Evolutionary conservation across 495 filamentous ascomycete species (phyloP), one percentile per base, ranked within the genome.

Genomic region (Choiromyces venosus): DNA sequence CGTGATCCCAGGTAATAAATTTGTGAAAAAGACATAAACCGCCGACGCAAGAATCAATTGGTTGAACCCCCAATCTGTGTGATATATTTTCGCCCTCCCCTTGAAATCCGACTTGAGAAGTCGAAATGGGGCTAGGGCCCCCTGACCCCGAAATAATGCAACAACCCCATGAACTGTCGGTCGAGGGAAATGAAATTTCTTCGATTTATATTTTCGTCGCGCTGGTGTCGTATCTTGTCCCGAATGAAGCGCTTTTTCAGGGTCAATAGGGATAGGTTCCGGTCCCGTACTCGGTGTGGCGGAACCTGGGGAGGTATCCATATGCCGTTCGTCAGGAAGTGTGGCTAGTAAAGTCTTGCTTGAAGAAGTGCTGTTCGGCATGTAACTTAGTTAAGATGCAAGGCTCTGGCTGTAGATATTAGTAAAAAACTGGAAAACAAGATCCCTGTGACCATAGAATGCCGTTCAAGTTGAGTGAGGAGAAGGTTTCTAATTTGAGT

Each of bases 1-100:
- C 0, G 90, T 91, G 76, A 92, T 91, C 3, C 90, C 89, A 0
- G 90, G 90, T 6, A 92, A 83, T 0, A 92, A 83, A 81, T 92
- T 92, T 21, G 89, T 91, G 74, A 92, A 92, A 81, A 91, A 92
- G 35, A 92, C 86, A 82, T 90, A 91, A 25, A 92, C 88, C 2
- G 90, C 89, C 65, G 87, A 89, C 16, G 90, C 90, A 74, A 92
- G 84, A 16, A 92, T 83, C 69, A 91, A 82, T 76, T 92, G 90
- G 76, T 92, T 92, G 83, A 92, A 92, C 19, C 85, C 76, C 89
- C 90, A 92, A 81, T 92, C 90, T 2, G 88, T 91, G 2, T 85
- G 69, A 82, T 88, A 92, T 29, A 74, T 37, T 75, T 88, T 83
- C 12, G 78, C 76, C 18, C 85, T 84, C 65, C 89, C 89, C 4